Evolutionary conservation across 2,329 filamentous ascomycete species (phyloP).

Genomic region (Aaosphaeria pasadenensis): DNA sequence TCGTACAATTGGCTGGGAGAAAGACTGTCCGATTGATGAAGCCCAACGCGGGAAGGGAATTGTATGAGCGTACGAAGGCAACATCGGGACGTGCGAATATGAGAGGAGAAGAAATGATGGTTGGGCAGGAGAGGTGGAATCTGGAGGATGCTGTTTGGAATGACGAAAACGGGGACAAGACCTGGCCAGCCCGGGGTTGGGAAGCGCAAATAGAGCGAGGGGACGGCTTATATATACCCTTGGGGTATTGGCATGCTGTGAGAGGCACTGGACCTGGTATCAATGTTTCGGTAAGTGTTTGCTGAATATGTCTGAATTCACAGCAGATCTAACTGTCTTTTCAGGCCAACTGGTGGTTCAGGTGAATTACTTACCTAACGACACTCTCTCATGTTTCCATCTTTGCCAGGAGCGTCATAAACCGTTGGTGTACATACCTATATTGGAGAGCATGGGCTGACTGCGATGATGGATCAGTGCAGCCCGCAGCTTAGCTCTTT

Average conservation of each 20-base stretch:
- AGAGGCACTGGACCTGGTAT: conserved; percentile 59
- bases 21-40: conserved; percentile 73
- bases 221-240: conserved; percentile 75
- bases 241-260: conserved; percentile 85
- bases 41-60: conserved; percentile 58
- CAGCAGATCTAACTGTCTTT: neutral
- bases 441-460: too few relatives aligned
- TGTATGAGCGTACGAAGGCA: conserved; percentile 60
- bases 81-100: conserved; percentile 49
- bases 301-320: too few relatives aligned
- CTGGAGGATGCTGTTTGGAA: conserved; percentile 75
- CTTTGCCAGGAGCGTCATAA: too few relatives aligned
- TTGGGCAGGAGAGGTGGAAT: conserved; percentile 64
- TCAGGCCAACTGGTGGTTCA: conserved; percentile 78
- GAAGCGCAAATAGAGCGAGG: conserved; percentile 56
- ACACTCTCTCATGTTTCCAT: too few relatives aligned
- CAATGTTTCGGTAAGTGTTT: conserved; percentile 52
- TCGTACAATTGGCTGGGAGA: conserved; percentile 72
- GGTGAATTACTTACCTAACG: conserved; percentile 37
- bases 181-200: conserved; percentile 13
- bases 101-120: conserved; percentile 88
- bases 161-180: conserved; percentile 17
- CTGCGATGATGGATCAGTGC: too few relatives aligned
- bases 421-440: too few relatives aligned
- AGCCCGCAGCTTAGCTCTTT: too few relatives aligned